Conservation (phyloP, 768 basidiomycete species). For the Kwoniella sp. region DNA sequence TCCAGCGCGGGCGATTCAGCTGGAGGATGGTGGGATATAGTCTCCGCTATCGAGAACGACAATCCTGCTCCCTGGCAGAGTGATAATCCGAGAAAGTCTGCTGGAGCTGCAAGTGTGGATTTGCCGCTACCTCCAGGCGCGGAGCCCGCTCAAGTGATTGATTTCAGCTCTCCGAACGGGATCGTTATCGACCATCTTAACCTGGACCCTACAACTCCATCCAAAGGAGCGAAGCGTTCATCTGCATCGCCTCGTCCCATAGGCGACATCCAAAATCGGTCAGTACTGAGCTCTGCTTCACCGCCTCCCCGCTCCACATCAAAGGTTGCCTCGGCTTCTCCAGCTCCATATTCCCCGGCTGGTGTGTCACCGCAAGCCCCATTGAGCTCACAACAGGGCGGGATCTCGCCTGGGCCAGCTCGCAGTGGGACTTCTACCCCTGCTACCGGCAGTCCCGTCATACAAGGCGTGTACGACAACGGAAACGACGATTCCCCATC, state of each 20-base stretch:
- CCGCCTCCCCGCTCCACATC: too few relatives aligned
- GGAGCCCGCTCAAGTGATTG: constrained; percentile 22
- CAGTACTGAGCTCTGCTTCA: too few relatives aligned
- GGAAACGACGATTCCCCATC: neutral
- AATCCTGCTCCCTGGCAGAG: constrained; percentile 28
- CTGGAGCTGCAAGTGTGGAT: constrained; percentile 4
- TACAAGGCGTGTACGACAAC: neutral
- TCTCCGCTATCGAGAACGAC: constrained; percentile 32
- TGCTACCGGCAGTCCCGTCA: neutral
- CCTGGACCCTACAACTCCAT: neutral
- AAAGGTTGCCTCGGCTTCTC: too few relatives aligned
- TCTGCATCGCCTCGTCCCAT: too few relatives aligned
- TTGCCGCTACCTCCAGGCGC: constrained; percentile 34
- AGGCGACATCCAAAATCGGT: too few relatives aligned
- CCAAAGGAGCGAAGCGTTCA: too few relatives aligned
- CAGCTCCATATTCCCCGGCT: too few relatives aligned
- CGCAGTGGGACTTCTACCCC: neutral
- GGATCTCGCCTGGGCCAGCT: too few relatives aligned
- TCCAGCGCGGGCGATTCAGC: neutral
- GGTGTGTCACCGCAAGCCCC: too few relatives aligned
- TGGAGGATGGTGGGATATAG: constrained; percentile 44
- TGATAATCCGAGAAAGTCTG: constrained; percentile 1
- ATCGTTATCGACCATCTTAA: constrained; percentile 10
- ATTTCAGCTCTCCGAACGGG: constrained; percentile 15
- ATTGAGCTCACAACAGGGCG: too few relatives aligned